Conservation (phyloP, 371 early-diverging fungal species). For the Funneliformis caledonium region DNA sequence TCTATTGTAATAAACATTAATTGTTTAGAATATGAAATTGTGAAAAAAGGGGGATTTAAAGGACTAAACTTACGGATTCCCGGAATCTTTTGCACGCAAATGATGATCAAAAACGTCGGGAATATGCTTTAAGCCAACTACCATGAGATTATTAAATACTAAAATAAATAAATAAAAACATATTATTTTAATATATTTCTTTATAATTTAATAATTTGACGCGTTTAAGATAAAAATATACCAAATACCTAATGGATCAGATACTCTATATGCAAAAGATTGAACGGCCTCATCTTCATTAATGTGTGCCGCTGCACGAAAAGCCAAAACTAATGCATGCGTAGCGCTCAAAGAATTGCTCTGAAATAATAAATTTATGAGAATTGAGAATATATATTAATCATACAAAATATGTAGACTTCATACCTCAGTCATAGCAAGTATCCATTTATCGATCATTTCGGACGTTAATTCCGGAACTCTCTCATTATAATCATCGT, state of each 20-base stretch:
- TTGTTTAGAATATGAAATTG: conserved; percentile 8
- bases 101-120: conserved; percentile 64
- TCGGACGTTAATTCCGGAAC: conserved; percentile 77
- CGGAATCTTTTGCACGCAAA: conserved; percentile 40
- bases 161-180: conserved; percentile 14
- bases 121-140: conserved; percentile 60
- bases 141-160: conserved; percentile 83
- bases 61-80: conserved; percentile 50
- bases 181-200: not conserved
- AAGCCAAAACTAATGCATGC: conserved; percentile 77
- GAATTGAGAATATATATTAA: not conserved
- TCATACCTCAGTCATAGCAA: conserved; percentile 54
- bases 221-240: not conserved
- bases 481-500: conserved; percentile 48
- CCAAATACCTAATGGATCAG: conserved; percentile 59
- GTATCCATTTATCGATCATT: conserved; percentile 77
- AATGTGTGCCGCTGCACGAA: conserved; percentile 81
- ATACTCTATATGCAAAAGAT: conserved; percentile 66
- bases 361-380: conserved; percentile 33
- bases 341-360: conserved; percentile 63
- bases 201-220: not conserved
- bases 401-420: not conserved
- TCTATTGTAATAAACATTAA: conserved; percentile 41
- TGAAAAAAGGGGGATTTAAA: not conserved
- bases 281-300: conserved; percentile 69